These are phyloP conservation scores for Stagonosporopsis cucurbitacearum DNA, from an alignment of 2,329 filamentous ascomycete species.

Conservation along the genomic window DNA sequence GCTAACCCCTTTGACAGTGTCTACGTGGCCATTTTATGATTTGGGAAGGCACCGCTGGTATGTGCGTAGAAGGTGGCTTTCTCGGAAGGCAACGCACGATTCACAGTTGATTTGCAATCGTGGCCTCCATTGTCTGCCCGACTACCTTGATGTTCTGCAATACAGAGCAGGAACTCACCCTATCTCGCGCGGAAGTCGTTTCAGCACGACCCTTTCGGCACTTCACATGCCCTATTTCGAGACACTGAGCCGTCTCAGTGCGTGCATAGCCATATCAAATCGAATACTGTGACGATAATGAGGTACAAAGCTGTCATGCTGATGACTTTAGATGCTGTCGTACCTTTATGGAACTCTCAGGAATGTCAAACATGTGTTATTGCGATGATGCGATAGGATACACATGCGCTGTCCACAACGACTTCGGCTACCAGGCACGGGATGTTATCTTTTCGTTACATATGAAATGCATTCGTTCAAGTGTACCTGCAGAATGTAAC, in stretches of 20 bases:
- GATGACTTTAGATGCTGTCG: not conserved
- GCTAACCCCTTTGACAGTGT: conserved; percentile 8
- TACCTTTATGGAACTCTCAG: not conserved
- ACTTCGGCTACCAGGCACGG: not conserved
- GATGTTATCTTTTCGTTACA: conserved; percentile 1
- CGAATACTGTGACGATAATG: not conserved
- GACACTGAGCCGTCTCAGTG: not conserved
- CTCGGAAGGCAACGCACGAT: not conserved
- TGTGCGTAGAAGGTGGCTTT: not conserved
- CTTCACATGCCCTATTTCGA: not conserved
- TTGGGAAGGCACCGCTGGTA: not conserved
- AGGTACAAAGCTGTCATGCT: not conserved
- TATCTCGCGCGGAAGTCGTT: not conserved
- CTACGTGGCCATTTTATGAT: conserved; percentile 9
- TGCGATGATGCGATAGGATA: not conserved
- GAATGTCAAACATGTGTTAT: conserved; percentile 9
- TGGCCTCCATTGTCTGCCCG: not conserved
- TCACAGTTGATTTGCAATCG: not conserved
- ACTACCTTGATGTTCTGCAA: not conserved
- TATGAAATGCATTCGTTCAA: not conserved
- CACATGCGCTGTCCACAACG: not conserved
- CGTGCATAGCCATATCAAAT: not conserved
- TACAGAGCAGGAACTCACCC: not conserved
- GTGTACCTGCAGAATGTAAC: not conserved
- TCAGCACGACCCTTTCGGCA: not conserved